Conservation (phyloP, 1,284 basidiomycete genomes). For the Cryptococcus sp. region DNA sequence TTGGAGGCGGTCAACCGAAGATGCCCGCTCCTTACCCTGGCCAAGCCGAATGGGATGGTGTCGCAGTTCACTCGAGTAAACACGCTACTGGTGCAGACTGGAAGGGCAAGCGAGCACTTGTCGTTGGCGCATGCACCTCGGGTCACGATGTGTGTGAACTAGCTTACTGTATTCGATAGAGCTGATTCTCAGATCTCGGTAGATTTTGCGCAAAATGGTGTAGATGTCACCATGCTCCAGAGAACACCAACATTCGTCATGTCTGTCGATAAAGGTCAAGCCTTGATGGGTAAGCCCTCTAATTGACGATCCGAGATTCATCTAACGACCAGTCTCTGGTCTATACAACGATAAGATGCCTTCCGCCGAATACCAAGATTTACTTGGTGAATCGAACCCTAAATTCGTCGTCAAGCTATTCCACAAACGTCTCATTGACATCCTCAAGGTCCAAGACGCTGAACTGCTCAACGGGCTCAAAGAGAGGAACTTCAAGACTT, state of each 20-base stretch:
- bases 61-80: conserved; percentile 56
- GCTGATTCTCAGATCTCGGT: conserved; percentile 32
- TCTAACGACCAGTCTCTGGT: conserved; percentile 25
- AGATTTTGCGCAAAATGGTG: conserved; percentile 53
- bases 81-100: conserved; percentile 55
- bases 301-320: conserved; percentile 24
- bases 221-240: conserved; percentile 61
- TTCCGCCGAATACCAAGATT: conserved; percentile 55
- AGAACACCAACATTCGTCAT: conserved; percentile 62
- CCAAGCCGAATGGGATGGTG: conserved; percentile 57
- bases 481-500: conserved; percentile 59
- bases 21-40: conserved; percentile 49
- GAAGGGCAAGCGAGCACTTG: conserved; percentile 57
- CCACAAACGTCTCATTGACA: conserved; percentile 51
- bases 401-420: conserved; percentile 51
- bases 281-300: conserved; percentile 26
- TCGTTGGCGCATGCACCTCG: conserved; percentile 61
- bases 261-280: conserved; percentile 50
- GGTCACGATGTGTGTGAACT: conserved; percentile 42
- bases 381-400: conserved; percentile 53
- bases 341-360: conserved; percentile 55
- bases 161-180: background rate
- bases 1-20: conserved; percentile 56
- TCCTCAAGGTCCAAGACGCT: conserved; percentile 57
- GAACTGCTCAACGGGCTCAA: conserved; percentile 57